Base-by-base conservation (phyloP, 148 eudicot genomes). In the Chenopodium album region DNA sequence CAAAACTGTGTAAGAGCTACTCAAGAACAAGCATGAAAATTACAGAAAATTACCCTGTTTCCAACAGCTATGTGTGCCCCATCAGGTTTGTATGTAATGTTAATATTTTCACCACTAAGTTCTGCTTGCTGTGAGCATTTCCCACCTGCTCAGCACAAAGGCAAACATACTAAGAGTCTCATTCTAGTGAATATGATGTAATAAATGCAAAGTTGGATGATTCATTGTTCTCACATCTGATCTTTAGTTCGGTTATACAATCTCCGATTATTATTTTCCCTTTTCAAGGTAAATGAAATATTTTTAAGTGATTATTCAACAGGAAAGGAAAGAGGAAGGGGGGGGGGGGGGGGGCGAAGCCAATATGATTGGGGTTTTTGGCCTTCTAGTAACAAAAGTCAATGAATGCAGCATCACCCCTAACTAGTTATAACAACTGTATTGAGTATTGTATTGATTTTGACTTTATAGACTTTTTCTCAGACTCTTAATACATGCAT, bases 41-140 rank as follows among this genome's bases (percentile, higher is more conserved):
- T 46, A 50, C 54, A 54, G 28, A 47, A 56, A 34, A 14, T 63
- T 88, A 95, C 99, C 97, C 99, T 88, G 84, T 95, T 95, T 34
- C 99, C 99, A 85, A 95, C 98, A 78, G 99, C 99, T 50, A 95
- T 83, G 78, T 93, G 95, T 75, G 92, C 88, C 73, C 98, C 99
- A 80, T 95, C 99, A 71, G 98, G 97, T 89, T 92, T 95, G 78
- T 92, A 93, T 60, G 98, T 93, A 76, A 95, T 95, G 85, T 95
- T 95, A 75, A 95, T 95, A 85, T 95, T 95, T 80, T 95, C 98
- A 41, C 98, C 98, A 80, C 98, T 95, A 82, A 95, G 94, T 84
- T 93, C 98, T 71, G 92, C 89, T 80, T 89, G 98, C 87, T 93
- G 98, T 68, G 98, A 92, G 87, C 98, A 95, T 90, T 95, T 95